Conservation (phyloP, 1,284 basidiomycete species). For the Rhodotorula sp. region DNA sequence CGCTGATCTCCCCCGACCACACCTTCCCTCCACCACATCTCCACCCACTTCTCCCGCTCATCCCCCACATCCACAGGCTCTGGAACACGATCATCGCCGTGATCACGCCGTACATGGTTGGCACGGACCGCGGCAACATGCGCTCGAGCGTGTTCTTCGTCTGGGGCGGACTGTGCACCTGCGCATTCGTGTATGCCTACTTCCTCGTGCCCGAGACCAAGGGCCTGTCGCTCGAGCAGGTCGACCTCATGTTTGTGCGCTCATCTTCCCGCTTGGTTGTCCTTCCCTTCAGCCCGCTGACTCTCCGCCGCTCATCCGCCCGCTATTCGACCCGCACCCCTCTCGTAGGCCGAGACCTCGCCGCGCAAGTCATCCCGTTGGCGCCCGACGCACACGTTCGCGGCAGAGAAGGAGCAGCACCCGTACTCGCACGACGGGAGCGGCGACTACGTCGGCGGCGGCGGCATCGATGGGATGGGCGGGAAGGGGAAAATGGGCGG, state of each 20-base stretch:
- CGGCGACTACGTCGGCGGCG: not conserved
- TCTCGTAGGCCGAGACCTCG: conserved; percentile 21
- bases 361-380: conserved; percentile 44
- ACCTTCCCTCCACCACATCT: no score
- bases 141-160: conserved; percentile 47
- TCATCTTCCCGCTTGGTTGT: not conserved
- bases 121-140: conserved; percentile 36
- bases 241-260: conserved; percentile 48
- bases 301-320: not conserved
- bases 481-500: not conserved
- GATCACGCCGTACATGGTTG: conserved; percentile 41
- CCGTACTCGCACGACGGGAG: not conserved
- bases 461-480: not conserved
- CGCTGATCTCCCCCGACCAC: no score
- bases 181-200: conserved; percentile 48
- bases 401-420: conserved; percentile 19
- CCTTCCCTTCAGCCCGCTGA: not conserved
- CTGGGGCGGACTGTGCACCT: conserved; percentile 45
- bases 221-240: conserved; percentile 51
- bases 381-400: conserved; percentile 40
- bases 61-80: no score
- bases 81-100: conserved; percentile 51
- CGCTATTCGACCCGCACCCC: no score
- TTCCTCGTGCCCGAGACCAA: conserved; percentile 51
- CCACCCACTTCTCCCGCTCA: no score